Evolutionary conservation across 768 basidiomycete genomes (phyloP), one percentile per base, ranked within the genome.

Genomic region (Serendipita sp.): DNA sequence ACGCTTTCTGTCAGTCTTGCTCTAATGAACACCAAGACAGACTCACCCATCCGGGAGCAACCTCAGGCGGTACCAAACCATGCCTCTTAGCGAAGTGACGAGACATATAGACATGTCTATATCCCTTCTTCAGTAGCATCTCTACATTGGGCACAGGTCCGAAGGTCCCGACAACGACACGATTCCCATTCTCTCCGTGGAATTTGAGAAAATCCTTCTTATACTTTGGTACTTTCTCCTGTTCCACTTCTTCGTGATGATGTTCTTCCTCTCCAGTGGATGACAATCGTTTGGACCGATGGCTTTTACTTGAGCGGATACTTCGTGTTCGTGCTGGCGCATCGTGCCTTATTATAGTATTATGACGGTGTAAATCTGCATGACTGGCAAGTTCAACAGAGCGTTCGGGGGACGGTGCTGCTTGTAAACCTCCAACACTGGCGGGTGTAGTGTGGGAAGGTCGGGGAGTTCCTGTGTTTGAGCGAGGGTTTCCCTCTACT

Each of bases 11-110:
- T 47, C 24, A 65, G 30, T 38, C 34, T 13, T 18, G 13, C 28
- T 13, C 32, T 37, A 35, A 16, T 67, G 10, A 8, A 48, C 65
- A 67, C 69, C 72, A 44, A 77, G 71, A 2, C 95, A 94, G 5
- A 85, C 81, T 71, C 97, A 99, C n/a, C 96, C 95, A 69, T 94
- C 96, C 96, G 4, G 91, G 92, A 0, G 84, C 83, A 65, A 92
- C 88, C 68, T 93, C 91, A 24, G 78, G 76, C 1, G 92, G 90
- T 65, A 97, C 88, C 73, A 99, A 92, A 1, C 86, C 87, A 72
- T 96, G 83, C 68, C 84, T 81, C 67, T 85, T 76, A 1, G 96
- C 96, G 71, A 98, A 99, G 71, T 88, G 86, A 64, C 96, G 83
- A 11, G 93, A 96, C 66, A 99, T 87, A 75, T 99, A 99, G 62